Evolutionary conservation across 768 basidiomycete species (phyloP).

Genomic region (Termitomyces bulborhizus): DNA sequence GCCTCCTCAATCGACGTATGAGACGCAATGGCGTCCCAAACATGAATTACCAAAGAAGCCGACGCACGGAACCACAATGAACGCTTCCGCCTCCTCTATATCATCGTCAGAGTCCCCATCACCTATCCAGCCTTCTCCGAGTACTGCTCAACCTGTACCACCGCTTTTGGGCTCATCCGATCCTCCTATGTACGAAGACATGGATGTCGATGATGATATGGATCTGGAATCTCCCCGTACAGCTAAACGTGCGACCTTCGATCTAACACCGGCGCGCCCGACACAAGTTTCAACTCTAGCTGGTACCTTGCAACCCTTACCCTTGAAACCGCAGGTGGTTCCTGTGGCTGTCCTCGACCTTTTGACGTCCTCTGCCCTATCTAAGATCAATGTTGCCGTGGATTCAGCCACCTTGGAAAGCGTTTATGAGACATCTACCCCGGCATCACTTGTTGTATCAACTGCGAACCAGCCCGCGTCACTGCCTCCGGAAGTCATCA

Average conservation of each 20-base stretch:
- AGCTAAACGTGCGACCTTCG: neutral
- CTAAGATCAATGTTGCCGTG: neutral
- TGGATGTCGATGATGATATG: conserved; percentile 25
- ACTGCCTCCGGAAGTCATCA: neutral
- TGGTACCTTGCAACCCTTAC: neutral
- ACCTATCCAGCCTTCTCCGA: neutral
- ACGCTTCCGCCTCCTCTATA: conserved; percentile 10
- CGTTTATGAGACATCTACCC: neutral
- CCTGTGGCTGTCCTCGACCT: neutral
- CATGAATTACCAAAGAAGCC: conserved; percentile 9
- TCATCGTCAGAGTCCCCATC: conserved; percentile 7
- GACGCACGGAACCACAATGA: neutral
- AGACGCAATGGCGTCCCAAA: conserved; percentile 11
- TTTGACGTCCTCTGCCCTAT: neutral
- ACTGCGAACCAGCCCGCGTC: neutral
- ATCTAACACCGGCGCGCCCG: neutral
- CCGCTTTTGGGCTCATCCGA: neutral
- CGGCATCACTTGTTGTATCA: neutral
- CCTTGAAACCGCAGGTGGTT: neutral
- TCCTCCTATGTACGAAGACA: conserved; percentile 9
- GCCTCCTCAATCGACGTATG: conserved; percentile 8
- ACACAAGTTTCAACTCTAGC: neutral
- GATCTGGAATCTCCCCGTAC: conserved; percentile 22
- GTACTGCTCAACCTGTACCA: neutral
- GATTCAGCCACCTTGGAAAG: neutral